Evolutionary conservation across 2,329 filamentous ascomycete species (phyloP), one percentile per base, ranked within the genome.

Genomic region (Arthrinium puccinioides): DNA sequence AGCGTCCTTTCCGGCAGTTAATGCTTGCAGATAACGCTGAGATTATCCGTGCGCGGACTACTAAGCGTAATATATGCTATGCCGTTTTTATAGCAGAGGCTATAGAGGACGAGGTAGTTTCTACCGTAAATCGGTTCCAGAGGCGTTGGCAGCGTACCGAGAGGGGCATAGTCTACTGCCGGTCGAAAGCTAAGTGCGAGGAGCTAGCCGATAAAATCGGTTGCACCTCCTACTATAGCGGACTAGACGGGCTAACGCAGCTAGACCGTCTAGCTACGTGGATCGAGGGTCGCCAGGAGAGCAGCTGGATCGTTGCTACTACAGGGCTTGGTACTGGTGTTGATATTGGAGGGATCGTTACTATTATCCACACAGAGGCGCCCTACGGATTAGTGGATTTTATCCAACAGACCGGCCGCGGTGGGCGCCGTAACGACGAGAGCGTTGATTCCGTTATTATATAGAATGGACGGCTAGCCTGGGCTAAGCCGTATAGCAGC

Each of bases 141-240:
- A 13, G 28, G 5, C 4, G 28, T 10, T 30, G 28, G 21, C 8
- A 2, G 14, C 5, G 8, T 8, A 21, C 2, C 9, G 5, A 38
- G 11, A 38, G 32, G 27, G 27, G 28, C 2, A 14, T 38, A 2
- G 18, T 38, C 6, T 38, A 38, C 21, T 38, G 36, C 36, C 27
- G 36, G 13, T 25, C 27, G 11, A 21, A 30, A 15, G 6, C 10
- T 4, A 9, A 29, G 26, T 9, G 9, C 14, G 26, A 29, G 26
- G 26, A 4, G 8, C 18, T 37, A 31, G 20, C 26, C 7, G 21
- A 5, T 15, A 23, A 24, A n/a, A 10, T 37, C 5, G 10, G 15
- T 3, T 37, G 15, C 26, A 20, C 13, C 5, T 37, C 23, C 20
- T 37, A 37, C 21, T 11, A 37, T 15, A 37, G 21, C 20, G 5